Conservation (phyloP, 2,329 filamentous ascomycete species). For the Corinectria fuckeliana region DNA sequence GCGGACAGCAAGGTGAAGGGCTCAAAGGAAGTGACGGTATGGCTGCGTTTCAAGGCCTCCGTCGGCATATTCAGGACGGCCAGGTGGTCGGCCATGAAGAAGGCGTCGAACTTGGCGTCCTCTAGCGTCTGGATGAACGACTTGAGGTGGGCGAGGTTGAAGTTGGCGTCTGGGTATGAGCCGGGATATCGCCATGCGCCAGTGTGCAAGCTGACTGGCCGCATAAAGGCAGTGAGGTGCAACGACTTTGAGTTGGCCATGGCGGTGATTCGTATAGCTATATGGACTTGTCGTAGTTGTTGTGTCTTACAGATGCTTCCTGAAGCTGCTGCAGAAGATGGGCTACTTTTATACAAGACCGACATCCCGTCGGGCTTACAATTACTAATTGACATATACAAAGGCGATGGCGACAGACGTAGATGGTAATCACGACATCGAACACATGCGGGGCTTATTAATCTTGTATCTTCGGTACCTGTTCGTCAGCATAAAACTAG, state of each 20-base stretch:
- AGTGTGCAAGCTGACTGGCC: constrained; percentile 61
- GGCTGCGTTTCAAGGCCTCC: constrained; percentile 62
- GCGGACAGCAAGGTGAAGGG: constrained; percentile 60
- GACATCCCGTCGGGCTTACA: not conserved
- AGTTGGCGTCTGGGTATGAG: constrained; percentile 62
- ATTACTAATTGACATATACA: not conserved
- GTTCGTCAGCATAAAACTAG: too few species aligned
- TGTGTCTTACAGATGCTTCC: not conserved
- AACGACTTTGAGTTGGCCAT: constrained; percentile 45
- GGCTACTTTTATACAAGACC: not conserved
- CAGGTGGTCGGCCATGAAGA: constrained; percentile 63
- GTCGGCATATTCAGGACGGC: constrained; percentile 63
- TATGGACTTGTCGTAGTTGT: not conserved
- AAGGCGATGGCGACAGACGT: constrained; percentile 21
- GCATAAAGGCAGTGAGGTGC: constrained; percentile 66
- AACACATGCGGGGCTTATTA: constrained; percentile 10
- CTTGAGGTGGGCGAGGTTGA: constrained; percentile 60
- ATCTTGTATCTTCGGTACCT: too few species aligned
- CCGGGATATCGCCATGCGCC: constrained; percentile 64
- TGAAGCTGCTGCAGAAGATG: not conserved
- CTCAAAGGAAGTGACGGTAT: constrained; percentile 65
- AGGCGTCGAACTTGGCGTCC: constrained; percentile 61
- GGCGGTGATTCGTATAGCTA: not conserved
- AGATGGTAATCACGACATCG: constrained; percentile 29
- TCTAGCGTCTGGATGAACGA: constrained; percentile 61